Base-by-base conservation (phyloP, 257 asterid species). In the Nicotiana benthamiana region DNA sequence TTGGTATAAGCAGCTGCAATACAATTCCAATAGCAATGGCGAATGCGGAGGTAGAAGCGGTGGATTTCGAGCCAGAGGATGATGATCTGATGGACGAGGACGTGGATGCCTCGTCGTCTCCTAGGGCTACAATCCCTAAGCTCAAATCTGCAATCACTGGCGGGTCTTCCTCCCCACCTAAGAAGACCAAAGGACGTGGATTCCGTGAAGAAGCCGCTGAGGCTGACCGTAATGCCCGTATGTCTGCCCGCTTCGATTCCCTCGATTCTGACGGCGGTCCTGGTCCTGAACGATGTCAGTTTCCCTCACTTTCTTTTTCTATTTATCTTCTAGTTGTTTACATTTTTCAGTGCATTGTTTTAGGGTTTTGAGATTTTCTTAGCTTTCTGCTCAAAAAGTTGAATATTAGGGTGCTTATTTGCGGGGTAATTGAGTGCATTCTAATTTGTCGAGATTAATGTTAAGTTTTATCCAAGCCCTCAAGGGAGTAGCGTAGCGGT, bases 41-140 rank as follows among this genome's bases (percentile, higher is more conserved):
- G 87, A 90, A 91, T 84, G 84, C 79, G 4, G 99, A 93, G 43
- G 91, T 88, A 10, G 99, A 92, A 85, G 93, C 97, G 5, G 91
- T 95, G 51, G 97, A 95, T 84, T 95, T 95, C 81, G 99, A 95
- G 86, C 92, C 95, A 5, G 99, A 95, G 90, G 99, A 95, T 0
- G 99, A 95, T 79, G 98, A 93, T 82, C 92, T 95, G 77, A 93
- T 93, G 98, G 98, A 95, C 76, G 99, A 95, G 82, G 99, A 93
- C 66, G 84, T 89, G 27, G 96, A 88, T 28, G 97, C 74, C 80
- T 83, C 78, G 20, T 80, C 83, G 27, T 80, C 87, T 9, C 87
- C 89, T 51, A 84, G 84, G 87, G 90, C 94, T 59, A 81, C 91
- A 18, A 67, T 60, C 36, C 98, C 94, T 59, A 90, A 94, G 65